Evolutionary conservation across 1,284 basidiomycete species (phyloP).

Genomic region (Mycosarcoma mackinlayi): DNA sequence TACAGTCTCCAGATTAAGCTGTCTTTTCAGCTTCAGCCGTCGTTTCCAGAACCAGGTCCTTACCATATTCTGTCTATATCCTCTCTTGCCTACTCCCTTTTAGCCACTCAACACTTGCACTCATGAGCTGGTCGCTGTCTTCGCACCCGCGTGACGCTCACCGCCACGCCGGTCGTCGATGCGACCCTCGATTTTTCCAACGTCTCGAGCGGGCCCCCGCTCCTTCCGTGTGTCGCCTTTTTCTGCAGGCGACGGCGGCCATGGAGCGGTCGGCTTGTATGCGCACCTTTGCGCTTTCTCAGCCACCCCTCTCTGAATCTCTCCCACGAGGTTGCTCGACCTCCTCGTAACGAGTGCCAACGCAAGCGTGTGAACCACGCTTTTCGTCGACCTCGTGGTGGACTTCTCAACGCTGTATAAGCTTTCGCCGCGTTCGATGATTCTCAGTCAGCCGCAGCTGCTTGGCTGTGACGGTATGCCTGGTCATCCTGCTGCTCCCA

Average conservation of each 20-base stretch:
- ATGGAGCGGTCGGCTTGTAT: constrained; percentile 4
- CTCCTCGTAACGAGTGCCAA: background rate
- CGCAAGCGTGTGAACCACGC: background rate
- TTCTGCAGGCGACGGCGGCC: background rate
- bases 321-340: constrained; percentile 4
- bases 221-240: constrained; percentile 3
- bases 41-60: constrained; percentile 15
- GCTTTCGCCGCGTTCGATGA: constrained; percentile 17
- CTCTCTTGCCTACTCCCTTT: background rate
- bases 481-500: background rate
- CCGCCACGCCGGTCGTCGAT: constrained; percentile 27
- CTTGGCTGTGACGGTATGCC: background rate
- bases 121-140: constrained; percentile 20
- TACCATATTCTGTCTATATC: constrained; percentile 7
- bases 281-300: constrained; percentile 12
- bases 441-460: constrained; percentile 1
- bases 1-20: too few species aligned
- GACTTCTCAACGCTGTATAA: constrained; percentile 15
- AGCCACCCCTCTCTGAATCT: constrained; percentile 14
- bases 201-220: constrained; percentile 38
- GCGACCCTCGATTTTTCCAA: constrained; percentile 14
- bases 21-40: background rate
- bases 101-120: constrained; percentile 42
- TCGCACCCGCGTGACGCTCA: constrained; percentile 32
- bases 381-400: constrained; percentile 2